Base-by-base conservation (phyloP, 176 grass and related monocot species). In the Eremochloa ophiuroides region DNA sequence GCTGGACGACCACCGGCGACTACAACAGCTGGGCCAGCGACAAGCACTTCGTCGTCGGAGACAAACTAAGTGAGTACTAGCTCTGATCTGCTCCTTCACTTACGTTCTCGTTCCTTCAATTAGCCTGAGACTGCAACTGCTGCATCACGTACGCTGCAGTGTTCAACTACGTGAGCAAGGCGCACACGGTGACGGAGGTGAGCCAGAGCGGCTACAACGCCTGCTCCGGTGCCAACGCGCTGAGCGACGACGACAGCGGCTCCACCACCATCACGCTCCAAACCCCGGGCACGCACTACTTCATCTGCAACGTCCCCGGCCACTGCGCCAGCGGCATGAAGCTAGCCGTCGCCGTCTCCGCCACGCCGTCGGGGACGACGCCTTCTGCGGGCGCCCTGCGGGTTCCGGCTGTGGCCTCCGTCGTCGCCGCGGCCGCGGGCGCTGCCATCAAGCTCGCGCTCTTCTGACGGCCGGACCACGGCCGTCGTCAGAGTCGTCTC, bases 161-260 rank as follows among this genome's bases (percentile, higher is more conserved):
- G 82, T 98, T 98, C 81, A 89, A 69, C 26, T 94, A 91, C 81
- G 18, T 5, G 6, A 10, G 2, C 7, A 85, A 82, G 34, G 65
- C 38, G 65, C 92, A 98, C 90, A 89, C 95, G 33, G 92, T 98
- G 66, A 87, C 88, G 30, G 86, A 89, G 82, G 92, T 98, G 73
- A 87, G 7, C 44, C 13, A 82, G 78, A 82, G 58, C 66, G 82
- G 71, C 88, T 98, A 87, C 86, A 25, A 84, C 69, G 38, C 79
- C 30, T 98, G 95, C 88, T 86, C 82, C 20, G 20, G 81, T 53
- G 5, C 15, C 71, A 92, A 85, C 76, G 7, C 88, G 38, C 59
- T 98, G 43, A 87, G 84, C 75, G 89, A 50, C 81, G 83, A 85
- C 75, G 39, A 75, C 18, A 86, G 30, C 16, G 86, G 87, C 14